Evolutionary conservation across 768 basidiomycete genomes (phyloP), one percentile per base, ranked within the genome.

Genomic region (Suillus hirtellus): DNA sequence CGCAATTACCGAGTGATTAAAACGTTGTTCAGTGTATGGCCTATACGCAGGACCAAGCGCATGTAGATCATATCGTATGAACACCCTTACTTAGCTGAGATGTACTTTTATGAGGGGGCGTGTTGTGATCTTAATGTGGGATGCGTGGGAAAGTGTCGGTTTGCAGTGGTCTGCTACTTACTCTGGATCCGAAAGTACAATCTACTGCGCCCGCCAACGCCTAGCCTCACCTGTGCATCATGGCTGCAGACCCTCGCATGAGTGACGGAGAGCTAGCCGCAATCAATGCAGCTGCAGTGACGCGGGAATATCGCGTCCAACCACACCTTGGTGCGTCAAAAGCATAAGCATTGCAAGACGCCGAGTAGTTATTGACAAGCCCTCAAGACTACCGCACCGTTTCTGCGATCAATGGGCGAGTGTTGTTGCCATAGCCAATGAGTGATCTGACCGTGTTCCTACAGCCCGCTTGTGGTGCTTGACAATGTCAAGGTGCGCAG

Each of bases 391-490:
- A 98, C 80, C 86, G 94, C 66, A 98, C 96, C n/a, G 97, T 99
- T 59, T 95, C 95, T 71, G 96, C 95, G 65, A 91, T 99, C 79
- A 99, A 99, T 72, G 97, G 96, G 95, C 92, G 72, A 79, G 86
- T 76, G 35, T 54, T 54, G 15, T 50, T 15, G 27, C 27, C 61
- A 58, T 27, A 31, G 54, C 31, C 59, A 67, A 64, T 61, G 60
- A 64, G 53, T 60, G 53, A 61, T 67, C 56, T 42, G 60, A 65
- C 53, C 40, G 35, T 55, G 24, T 62, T n/a, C 40, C 49, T 64
- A 19, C 69, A 96, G 96, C 52, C 97, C 96, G 52, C 83, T 99
- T 60, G 97, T 99, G 63, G 89, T 99, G 15, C 81, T 99, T 67
- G 96, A 99, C 79, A 98, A 99, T 75, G 96, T 99, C 85, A 97